These are phyloP conservation scores for Euphorbia schlechtendalii DNA, from an alignment of 441 rosid genomes.

Conservation along the genomic window DNA sequence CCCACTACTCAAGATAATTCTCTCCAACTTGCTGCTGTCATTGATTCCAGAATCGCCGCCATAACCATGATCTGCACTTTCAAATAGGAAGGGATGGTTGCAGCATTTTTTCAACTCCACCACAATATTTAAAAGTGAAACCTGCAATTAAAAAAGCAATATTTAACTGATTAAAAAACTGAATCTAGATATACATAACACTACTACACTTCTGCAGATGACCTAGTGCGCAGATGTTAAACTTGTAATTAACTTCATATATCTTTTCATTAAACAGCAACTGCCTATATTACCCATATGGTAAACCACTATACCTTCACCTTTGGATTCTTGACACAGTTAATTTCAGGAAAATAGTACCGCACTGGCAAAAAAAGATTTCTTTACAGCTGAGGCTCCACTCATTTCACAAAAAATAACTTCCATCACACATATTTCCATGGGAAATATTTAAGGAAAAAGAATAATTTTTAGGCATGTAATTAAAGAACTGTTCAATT, in stretches of 20 bases:
- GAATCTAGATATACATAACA: background rate
- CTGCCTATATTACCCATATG: background rate
- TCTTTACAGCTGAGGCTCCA: too few relatives aligned
- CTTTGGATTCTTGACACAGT: background rate
- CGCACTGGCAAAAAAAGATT: too few relatives aligned
- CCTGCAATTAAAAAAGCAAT: constrained; percentile 43
- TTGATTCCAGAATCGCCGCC: constrained; percentile 66
- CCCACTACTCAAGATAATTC: constrained; percentile 92
- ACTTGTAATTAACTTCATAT: background rate
- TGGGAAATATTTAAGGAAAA: too few relatives aligned
- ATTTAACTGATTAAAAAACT: constrained; percentile 16
- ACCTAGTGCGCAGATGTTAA: background rate
- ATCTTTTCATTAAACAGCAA: background rate
- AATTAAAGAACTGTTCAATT: too few relatives aligned
- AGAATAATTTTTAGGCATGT: too few relatives aligned
- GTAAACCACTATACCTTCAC: background rate
- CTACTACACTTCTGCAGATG: background rate
- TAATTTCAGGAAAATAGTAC: background rate
- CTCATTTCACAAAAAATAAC: too few relatives aligned
- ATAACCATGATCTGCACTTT: constrained; percentile 99
- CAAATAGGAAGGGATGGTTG: constrained; percentile 98
- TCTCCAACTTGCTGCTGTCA: constrained; percentile 82
- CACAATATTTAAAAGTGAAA: constrained; percentile 95
- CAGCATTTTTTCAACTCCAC: constrained; percentile 99
- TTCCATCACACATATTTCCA: too few relatives aligned